Base-by-base conservation (phyloP, 2,329 filamentous ascomycete genomes). In the Zasmidium angulare region DNA sequence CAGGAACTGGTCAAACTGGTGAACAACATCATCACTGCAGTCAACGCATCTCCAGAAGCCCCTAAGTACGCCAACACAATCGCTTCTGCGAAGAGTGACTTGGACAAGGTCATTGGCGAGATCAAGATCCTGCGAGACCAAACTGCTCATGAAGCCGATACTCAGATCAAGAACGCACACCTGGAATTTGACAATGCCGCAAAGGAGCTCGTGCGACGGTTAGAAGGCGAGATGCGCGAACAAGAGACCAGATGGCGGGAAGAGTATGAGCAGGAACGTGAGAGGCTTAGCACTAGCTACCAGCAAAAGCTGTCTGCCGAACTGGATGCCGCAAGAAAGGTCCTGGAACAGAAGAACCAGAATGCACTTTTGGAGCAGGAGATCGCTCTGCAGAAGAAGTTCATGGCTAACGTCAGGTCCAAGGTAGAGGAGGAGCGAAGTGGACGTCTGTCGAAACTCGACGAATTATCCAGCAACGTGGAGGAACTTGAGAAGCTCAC, bases 1-100 rank as follows among this genome's bases (percentile, higher is more conserved):
- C 92, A 97, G 76, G 91, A 98, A 70, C 82, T 99, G 4, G 91
- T 96, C 60, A 93, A 91, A 79, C 93, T 96, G 78, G 84, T 99
- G 69, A 99, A 99, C 78, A 91, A 96, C 75, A 89, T 99, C 69
- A 96, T 99, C 72, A 87, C 90, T 9, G 91, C 96, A 50, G 88
- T 97, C 74, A 96, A 97, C 75, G 89, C 90, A 59, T 93, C 96
- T 74, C 86, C 88, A 62, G 86, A 90, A 58, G 85, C 88, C 63
- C 83, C 83, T 67, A 91, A 89, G 75, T 96, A 95, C 77, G 86
- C 86, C 54, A 83, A 85, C 2, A 88, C 91, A 0, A 87, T 99
- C 59, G 80, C 84, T 67, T 93, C 95, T 80, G 93, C 93, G 63
- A 98, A 97, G 82, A 81, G 83, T 55, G 89, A 96, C 66, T 82